Base-by-base conservation (phyloP, 768 basidiomycete species). In the Termitomyces sp. region DNA sequence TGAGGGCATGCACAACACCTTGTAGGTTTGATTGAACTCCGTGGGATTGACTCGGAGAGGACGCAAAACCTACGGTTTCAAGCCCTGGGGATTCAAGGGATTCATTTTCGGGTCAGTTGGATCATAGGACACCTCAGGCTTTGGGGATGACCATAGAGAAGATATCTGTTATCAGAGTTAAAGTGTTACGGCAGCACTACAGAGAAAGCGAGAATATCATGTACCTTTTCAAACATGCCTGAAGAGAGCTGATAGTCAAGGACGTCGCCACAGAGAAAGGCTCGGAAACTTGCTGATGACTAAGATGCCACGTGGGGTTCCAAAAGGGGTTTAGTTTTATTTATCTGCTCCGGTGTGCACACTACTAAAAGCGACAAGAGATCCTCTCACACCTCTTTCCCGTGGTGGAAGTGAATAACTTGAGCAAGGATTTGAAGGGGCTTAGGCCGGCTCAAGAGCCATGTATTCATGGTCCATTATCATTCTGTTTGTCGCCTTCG, bases 1-100 rank as follows among this genome's bases (percentile, higher is more conserved):
- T 93, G 81, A 2, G 94, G 94, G 68, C 96, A 98, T 44, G 95
- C 96, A 67, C 96, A 98, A 65, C 96, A 98, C 65, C 96, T 98
- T 60, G 36, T n/a, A 9, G 22, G 5, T 40, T 9, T 36, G 38
- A 52, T 13, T 41, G 54, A 56, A 10, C 11, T 36, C 13, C 16
- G 54, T 8, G 14, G 24, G 8, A 52, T 55, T 26, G 26, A 30
- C 32, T 49, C 9, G 20, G 28, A 49, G 35, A 35, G 52, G 22
- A 45, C 22, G 9, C 22, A 9, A 16, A 14, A 76, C 92, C 58
- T 70, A 97, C 96, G 96, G 90, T 70, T 98, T 99, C 53, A 97
- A 73, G n/a, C 94, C 94, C 66, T 94, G 67, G 0, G 96, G 96
- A 70, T 98, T 98, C 56, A 95, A 72, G 9, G 92, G 94, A 69